Conservation (phyloP, 129 eudicot species). For the Dittrichia graveolens region DNA sequence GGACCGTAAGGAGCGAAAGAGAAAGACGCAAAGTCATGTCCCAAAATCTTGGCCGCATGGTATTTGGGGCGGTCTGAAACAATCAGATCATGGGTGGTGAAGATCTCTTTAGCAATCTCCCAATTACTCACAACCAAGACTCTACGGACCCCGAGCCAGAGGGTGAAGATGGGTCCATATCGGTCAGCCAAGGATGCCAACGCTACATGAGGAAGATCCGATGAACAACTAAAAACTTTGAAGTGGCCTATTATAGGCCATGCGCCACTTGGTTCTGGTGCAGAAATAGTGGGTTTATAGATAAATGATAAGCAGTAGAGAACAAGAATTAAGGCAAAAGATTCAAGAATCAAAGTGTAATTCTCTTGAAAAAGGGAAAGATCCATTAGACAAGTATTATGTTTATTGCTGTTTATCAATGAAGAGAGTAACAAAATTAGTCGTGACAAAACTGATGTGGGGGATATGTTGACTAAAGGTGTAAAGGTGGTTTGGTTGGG, state of each 20-base stretch:
- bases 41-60: slow-evolving; percentile 16
- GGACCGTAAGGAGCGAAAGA: slow-evolving; percentile 28
- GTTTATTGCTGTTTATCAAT: too few relatives aligned
- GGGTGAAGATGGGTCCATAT: slow-evolving; percentile 33
- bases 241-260: slow-evolving; percentile 50
- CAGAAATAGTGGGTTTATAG: neutral
- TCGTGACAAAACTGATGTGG: too few relatives aligned
- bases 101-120: slow-evolving; percentile 35
- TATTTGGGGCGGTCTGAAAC: slow-evolving; percentile 25
- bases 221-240: neutral
- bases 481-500: too few relatives aligned
- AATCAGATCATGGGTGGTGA: slow-evolving; percentile 23
- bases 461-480: too few relatives aligned
- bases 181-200: slow-evolving; percentile 33
- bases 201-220: slow-evolving; percentile 11
- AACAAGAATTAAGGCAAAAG: neutral
- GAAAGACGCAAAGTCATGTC: slow-evolving; percentile 20
- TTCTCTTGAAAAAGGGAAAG: neutral
- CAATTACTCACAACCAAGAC: slow-evolving; percentile 32
- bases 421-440: too few relatives aligned
- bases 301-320: neutral
- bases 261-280: slow-evolving; percentile 49
- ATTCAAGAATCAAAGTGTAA: neutral
- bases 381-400: neutral
- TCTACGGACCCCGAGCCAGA: slow-evolving; percentile 12